Evolutionary conservation across 768 basidiomycete species (phyloP).

Genomic region (Sutorius australiensis): DNA sequence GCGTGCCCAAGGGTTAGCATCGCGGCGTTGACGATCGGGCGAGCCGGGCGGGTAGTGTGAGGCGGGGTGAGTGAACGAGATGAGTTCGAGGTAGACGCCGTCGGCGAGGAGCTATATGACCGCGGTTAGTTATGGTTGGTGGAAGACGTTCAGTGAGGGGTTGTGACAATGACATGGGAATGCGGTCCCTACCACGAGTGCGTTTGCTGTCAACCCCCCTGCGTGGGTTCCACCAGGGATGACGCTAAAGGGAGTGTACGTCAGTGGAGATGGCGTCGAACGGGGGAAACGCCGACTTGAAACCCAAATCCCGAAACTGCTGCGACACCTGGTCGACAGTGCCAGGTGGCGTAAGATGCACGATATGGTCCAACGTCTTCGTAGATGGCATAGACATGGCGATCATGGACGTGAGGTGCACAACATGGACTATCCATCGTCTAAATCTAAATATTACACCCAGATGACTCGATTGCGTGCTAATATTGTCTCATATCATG

Average conservation of each 20-base stretch:
- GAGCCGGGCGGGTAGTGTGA: conserved; percentile 52
- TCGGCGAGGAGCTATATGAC: conserved; percentile 32
- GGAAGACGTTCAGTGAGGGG: not conserved
- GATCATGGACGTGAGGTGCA: not conserved
- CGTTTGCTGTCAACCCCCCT: conserved; percentile 60
- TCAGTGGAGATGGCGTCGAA: not conserved
- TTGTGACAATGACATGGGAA: not conserved
- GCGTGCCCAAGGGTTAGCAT: conserved; percentile 49
- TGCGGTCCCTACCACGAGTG: conserved; percentile 49
- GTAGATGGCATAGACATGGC: conserved; percentile 34
- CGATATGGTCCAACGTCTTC: conserved; percentile 59
- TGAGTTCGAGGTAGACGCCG: conserved; percentile 64
- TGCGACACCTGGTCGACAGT: conserved; percentile 46
- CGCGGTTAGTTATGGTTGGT: not conserved
- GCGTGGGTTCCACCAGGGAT: conserved; percentile 63
- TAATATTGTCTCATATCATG: not conserved
- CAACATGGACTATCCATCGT: not conserved
- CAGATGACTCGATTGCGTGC: not conserved
- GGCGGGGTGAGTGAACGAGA: conserved; percentile 57
- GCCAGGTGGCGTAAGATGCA: conserved; percentile 67
- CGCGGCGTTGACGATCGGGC: conserved; percentile 42
- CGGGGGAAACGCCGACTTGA: conserved; percentile 45
- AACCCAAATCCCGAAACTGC: conserved; percentile 58
- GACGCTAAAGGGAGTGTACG: conserved; percentile 42
- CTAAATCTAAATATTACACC: not conserved